These are phyloP conservation scores for Trypanosoma avium DNA, from an alignment of 208 protist species.

Conservation along the genomic window DNA sequence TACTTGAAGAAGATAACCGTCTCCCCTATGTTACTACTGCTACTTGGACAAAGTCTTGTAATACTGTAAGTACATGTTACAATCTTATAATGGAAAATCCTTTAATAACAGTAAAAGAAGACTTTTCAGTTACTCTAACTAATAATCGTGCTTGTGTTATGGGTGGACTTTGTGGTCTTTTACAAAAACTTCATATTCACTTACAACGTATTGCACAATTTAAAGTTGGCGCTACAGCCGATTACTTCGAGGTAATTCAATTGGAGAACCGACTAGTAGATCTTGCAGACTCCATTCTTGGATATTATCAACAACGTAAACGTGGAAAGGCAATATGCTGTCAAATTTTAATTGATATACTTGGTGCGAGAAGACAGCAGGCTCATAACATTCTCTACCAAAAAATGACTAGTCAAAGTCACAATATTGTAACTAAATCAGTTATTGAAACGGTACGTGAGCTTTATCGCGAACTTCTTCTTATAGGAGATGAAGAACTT, in stretches of 20 bases:
- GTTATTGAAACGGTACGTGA: slow-evolving; percentile 59
- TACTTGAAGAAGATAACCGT: slow-evolving; percentile 49
- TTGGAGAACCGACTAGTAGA: slow-evolving; percentile 72
- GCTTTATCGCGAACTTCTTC: slow-evolving; percentile 45
- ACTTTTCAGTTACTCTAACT: slow-evolving; percentile 25
- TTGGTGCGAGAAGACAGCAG: slow-evolving; percentile 63
- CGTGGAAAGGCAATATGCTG: slow-evolving; percentile 45
- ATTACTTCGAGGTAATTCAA: slow-evolving; percentile 60
- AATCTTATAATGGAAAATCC: slow-evolving; percentile 40
- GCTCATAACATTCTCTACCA: slow-evolving; percentile 71
- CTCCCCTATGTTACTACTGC: slow-evolving; percentile 44
- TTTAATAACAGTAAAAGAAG: slow-evolving; percentile 42
- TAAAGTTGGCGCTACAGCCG: slow-evolving; percentile 30
- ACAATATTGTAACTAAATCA: slow-evolving; percentile 46
- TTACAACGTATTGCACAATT: slow-evolving; percentile 61
- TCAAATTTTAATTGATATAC: slow-evolving; percentile 58
- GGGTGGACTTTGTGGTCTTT: slow-evolving; percentile 47
- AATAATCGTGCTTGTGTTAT: slow-evolving; percentile 41
- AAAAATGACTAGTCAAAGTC: slow-evolving; percentile 22
- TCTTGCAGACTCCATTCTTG: slow-evolving; percentile 53
- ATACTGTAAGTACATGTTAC: slow-evolving; percentile 36
- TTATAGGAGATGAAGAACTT: slow-evolving; percentile 32
- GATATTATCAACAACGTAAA: slow-evolving; percentile 53
- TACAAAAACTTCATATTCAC: slow-evolving; percentile 51
- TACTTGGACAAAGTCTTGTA: slow-evolving; percentile 53